Evolutionary conservation across 352 stramenopile species (phyloP).

Genomic region (Phytopythium helicoides): DNA sequence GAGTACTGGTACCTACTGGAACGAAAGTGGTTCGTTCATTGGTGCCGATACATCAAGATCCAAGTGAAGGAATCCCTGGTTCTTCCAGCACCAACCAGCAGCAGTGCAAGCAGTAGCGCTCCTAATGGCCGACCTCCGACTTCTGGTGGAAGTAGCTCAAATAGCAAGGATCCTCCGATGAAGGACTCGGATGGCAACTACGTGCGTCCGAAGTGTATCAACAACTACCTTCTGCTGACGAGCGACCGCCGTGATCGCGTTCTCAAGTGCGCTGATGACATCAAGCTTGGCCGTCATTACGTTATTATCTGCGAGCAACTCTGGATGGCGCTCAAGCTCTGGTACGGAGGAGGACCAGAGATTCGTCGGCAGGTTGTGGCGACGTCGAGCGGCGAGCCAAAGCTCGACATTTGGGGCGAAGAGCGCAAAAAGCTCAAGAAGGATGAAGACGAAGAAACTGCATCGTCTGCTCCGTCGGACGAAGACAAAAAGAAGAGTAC

Average conservation of each 20-base stretch:
- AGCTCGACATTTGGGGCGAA: conserved; percentile 80
- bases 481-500: conserved; percentile 49
- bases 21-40: conserved; percentile 84
- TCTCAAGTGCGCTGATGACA: conserved; percentile 68
- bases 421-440: conserved; percentile 58
- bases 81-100: conserved; percentile 10
- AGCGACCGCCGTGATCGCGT: conserved; percentile 67
- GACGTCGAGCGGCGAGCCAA: conserved; percentile 47
- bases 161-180: conserved; percentile 61
- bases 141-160: conserved; percentile 8
- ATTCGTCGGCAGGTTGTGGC: conserved; percentile 83
- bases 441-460: conserved; percentile 42
- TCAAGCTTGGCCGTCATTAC: conserved; percentile 81
- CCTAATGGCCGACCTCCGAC: conserved; percentile 36
- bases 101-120: conserved; percentile 13
- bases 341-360: conserved; percentile 90
- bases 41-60: conserved; percentile 77
- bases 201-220: conserved; percentile 78
- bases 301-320: conserved; percentile 85
- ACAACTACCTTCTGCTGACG: conserved; percentile 75
- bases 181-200: conserved; percentile 81
- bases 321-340: conserved; percentile 89
- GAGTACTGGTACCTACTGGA: conserved; percentile 85
- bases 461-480: conserved; percentile 40
- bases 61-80: conserved; percentile 30